phyloP scores from a whole-genome alignment of 805 yeast genomes.

The Kregervanrija fluxuum region DNA sequence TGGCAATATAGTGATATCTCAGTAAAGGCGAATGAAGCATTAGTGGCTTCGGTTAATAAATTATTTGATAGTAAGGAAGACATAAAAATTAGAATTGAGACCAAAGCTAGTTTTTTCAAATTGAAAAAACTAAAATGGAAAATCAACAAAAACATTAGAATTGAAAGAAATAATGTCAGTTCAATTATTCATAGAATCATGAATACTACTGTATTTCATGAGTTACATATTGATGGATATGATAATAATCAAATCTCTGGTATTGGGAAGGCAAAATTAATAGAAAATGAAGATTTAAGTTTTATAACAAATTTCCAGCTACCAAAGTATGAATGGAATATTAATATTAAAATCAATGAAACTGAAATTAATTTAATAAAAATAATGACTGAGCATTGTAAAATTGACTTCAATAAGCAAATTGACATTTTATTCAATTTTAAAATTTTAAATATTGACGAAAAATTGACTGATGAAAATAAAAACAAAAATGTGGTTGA shows the following conservation, averaged over 20 bases:
- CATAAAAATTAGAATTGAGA: background rate
- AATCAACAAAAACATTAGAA: background rate
- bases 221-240: background rate
- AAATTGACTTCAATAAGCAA: background rate
- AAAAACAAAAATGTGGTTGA: no score
- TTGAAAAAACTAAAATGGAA: background rate
- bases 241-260: slow-evolving; percentile 3
- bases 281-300: background rate
- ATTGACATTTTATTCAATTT: background rate
- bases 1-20: no score
- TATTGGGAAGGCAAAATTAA: background rate
- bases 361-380: slow-evolving; percentile 2
- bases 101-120: background rate
- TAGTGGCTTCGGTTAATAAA: background rate
- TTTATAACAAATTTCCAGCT: slow-evolving; percentile 5
- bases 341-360: slow-evolving; percentile 3
- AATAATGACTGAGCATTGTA: background rate
- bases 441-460: slow-evolving; percentile 2
- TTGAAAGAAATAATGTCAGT: background rate
- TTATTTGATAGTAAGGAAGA: background rate
- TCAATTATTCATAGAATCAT: background rate
- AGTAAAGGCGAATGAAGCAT: background rate
- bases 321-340: background rate
- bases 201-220: background rate
- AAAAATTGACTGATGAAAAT: background rate